Percentiles rank a stretch among this genome's conserved stretches.
phyloP scores from a whole-genome alignment of 768 basidiomycete species.

The Termitomyces sp. region DNA sequence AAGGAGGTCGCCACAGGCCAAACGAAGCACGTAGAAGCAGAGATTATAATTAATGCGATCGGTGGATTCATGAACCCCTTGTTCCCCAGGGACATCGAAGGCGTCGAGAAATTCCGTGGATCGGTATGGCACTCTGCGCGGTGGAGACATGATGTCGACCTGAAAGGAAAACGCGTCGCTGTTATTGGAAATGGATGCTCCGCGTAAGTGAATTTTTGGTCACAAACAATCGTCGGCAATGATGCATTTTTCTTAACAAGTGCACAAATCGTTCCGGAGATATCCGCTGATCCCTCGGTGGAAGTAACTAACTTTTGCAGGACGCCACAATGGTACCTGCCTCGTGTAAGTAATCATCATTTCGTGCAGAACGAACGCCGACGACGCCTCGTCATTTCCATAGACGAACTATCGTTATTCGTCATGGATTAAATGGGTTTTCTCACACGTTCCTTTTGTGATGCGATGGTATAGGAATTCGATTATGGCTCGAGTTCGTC shows the following conservation, averaged over 20 bases:
- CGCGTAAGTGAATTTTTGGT: slow-evolving; percentile 36
- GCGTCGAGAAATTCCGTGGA: slow-evolving; percentile 45
- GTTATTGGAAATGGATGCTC: slow-evolving; percentile 65
- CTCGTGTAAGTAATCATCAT: slow-evolving; percentile 37
- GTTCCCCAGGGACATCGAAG: slow-evolving; percentile 41
- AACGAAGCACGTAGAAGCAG: slow-evolving; percentile 31
- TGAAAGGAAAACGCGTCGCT: slow-evolving; percentile 51
- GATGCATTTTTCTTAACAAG: slow-evolving; percentile 25
- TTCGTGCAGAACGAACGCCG: not conserved
- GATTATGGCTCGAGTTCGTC: slow-evolving; percentile 44
- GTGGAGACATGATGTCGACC: slow-evolving; percentile 51
- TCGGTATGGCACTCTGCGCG: slow-evolving; percentile 50
- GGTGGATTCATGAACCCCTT: slow-evolving; percentile 46
- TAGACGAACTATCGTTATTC: slow-evolving; percentile 41
- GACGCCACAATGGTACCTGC: slow-evolving; percentile 56
- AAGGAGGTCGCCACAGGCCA: slow-evolving; percentile 34
- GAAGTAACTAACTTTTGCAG: slow-evolving; percentile 57
- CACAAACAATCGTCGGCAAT: not conserved
- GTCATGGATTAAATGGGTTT: slow-evolving; percentile 46
- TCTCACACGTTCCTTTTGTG: slow-evolving; percentile 47
- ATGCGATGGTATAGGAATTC: slow-evolving; percentile 45
- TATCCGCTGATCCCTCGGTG: slow-evolving; percentile 45
- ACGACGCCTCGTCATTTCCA: not conserved
- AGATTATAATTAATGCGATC: slow-evolving; percentile 47
- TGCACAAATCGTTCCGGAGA: slow-evolving; percentile 57